A percentile compares a stretch with the other conserved stretches of the same genome.
Conservation (phyloP, 2,329 filamentous ascomycete genomes). For the Paraconiothyrium brasiliense region DNA sequence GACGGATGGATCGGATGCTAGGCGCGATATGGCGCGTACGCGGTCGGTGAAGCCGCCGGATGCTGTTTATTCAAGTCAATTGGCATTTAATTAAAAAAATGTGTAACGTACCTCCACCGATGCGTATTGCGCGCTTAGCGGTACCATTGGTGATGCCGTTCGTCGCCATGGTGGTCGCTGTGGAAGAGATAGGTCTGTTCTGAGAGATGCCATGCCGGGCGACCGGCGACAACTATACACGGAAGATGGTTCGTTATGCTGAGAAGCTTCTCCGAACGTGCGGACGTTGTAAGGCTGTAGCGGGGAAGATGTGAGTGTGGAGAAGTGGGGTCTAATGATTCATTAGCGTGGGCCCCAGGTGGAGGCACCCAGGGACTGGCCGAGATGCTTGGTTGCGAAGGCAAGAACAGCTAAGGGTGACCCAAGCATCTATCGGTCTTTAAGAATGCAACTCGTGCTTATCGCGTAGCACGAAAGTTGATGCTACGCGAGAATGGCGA, state of each 20-base stretch:
- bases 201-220: neutral
- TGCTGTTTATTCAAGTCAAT: neutral
- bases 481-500: neutral
- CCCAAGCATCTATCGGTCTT: neutral
- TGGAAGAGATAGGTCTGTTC: neutral
- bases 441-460: neutral
- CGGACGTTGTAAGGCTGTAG: constrained; percentile 7
- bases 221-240: neutral
- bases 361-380: constrained; percentile 3
- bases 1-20: constrained; percentile 20
- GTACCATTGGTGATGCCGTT: neutral
- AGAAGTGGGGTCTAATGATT: constrained; percentile 22
- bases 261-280: constrained; percentile 4
- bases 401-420: neutral
- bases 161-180: neutral
- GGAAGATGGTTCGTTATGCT: neutral
- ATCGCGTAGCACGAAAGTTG: neutral
- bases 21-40: constrained; percentile 20
- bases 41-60: constrained; percentile 25
- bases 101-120: constrained; percentile 13
- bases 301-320: constrained; percentile 11
- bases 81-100: neutral
- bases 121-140: constrained; percentile 20
- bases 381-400: neutral
- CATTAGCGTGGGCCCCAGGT: constrained; percentile 19